Conservation (phyloP, 306 rosid species). For the Malus orientalis region DNA sequence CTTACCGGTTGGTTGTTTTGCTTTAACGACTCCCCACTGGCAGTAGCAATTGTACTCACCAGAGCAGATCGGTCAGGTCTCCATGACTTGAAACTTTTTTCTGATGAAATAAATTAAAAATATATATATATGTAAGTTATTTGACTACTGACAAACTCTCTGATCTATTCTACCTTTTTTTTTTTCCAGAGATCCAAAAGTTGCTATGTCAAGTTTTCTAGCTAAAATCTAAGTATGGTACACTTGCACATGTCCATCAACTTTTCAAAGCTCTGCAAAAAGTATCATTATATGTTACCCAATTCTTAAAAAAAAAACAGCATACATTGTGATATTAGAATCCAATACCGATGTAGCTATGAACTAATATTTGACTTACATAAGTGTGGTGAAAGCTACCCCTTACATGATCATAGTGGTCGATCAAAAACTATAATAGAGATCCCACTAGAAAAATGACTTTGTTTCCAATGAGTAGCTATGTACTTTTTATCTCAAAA, state of each 20-base stretch:
- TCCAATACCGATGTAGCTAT: neutral
- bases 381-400: neutral
- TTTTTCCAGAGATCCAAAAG: neutral
- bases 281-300: neutral
- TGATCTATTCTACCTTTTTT: neutral
- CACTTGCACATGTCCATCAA: neutral
- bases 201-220: neutral
- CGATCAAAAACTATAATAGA: neutral
- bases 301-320: neutral
- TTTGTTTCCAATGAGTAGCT: neutral
- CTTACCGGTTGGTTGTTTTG: constrained; percentile 50
- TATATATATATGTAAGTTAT: neutral
- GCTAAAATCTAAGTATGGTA: neutral
- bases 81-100: constrained; percentile 54
- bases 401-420: neutral
- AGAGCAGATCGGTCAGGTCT: constrained; percentile 35
- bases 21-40: constrained; percentile 19
- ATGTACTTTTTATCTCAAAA: neutral
- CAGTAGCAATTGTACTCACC: constrained; percentile 24
- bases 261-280: constrained; percentile 1
- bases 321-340: neutral
- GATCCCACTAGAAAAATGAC: neutral
- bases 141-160: neutral
- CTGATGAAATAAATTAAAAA: constrained; percentile 28
- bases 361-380: neutral